A percentile compares a stretch with the other conserved stretches of the same genome.
Evolutionary conservation across 2,329 filamentous ascomycete species (phyloP).

Genomic region (Colletotrichum gigasporum): DNA sequence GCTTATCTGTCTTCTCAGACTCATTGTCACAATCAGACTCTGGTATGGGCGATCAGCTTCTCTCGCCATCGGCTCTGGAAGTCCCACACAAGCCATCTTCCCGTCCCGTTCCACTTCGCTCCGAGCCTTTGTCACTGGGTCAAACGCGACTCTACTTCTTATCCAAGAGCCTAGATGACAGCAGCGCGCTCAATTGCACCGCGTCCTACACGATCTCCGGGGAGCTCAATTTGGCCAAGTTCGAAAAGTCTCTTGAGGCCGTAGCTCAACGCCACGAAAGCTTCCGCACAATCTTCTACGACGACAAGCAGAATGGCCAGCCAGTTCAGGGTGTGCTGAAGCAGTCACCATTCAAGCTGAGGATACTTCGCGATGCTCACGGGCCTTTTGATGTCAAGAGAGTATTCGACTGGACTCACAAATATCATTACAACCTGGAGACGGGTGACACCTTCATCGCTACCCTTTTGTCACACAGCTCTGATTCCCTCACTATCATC

Average conservation of each 20-base stretch:
- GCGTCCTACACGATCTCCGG: conserved; percentile 39
- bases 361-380: too few species aligned
- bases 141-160: too few species aligned
- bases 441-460: neutral
- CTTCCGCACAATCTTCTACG: conserved; percentile 42
- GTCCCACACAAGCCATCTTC: too few species aligned
- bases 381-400: neutral
- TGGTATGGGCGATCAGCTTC: too few species aligned
- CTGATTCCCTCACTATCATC: neutral
- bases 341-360: neutral
- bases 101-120: too few species aligned
- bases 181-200: conserved; percentile 51
- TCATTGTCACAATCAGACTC: too few species aligned
- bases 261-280: conserved; percentile 43
- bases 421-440: neutral
- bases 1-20: too few species aligned
- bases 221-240: conserved; percentile 39
- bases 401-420: neutral
- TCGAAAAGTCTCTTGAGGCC: conserved; percentile 44
- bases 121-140: too few species aligned
- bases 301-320: neutral
- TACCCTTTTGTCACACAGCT: neutral
- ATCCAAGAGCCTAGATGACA: too few species aligned
- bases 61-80: too few species aligned
- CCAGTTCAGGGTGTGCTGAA: neutral